Conservation (phyloP, 1,284 basidiomycete species). For the Rhodofomes roseus region DNA sequence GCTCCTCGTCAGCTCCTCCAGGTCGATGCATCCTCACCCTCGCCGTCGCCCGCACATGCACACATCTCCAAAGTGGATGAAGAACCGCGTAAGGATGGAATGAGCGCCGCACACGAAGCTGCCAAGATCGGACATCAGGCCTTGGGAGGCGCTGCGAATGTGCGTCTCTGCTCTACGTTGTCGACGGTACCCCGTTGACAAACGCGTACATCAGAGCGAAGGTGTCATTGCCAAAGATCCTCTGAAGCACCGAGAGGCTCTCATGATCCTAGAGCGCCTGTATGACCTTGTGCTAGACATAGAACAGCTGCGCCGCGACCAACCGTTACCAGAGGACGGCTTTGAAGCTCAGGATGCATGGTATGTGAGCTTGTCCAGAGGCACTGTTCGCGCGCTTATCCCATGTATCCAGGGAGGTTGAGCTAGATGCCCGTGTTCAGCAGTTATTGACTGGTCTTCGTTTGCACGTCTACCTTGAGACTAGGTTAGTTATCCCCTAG, state of each 20-base stretch:
- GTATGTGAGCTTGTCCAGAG: conserved; percentile 33
- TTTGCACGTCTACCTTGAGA: conserved; percentile 89
- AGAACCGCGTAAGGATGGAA: conserved; percentile 32
- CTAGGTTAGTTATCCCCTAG: conserved; percentile 50
- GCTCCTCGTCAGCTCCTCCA: conserved; percentile 96
- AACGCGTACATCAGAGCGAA: conserved; percentile 37
- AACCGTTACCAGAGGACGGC: conserved; percentile 64
- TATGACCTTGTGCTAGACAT: conserved; percentile 85
- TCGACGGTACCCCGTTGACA: background rate
- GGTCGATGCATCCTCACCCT: conserved; percentile 58
- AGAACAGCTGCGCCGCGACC: conserved; percentile 83
- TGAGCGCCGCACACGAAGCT: conserved; percentile 63
- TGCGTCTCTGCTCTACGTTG: conserved; percentile 25
- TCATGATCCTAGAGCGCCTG: conserved; percentile 80
- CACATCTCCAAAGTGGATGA: conserved; percentile 57
- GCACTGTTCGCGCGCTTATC: background rate
- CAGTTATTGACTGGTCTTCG: conserved; percentile 80
- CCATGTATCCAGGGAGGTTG: conserved; percentile 46
- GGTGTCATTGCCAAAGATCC: conserved; percentile 65
- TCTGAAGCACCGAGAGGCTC: conserved; percentile 74
- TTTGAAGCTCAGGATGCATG: conserved; percentile 49
- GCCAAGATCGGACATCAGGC: conserved; percentile 70
- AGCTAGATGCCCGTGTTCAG: conserved; percentile 63
- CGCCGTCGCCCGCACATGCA: conserved; percentile 51
- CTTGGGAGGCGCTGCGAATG: conserved; percentile 52